phyloP scores from a whole-genome alignment of 345 rosid species.

The Leavenworthia alabamica region DNA sequence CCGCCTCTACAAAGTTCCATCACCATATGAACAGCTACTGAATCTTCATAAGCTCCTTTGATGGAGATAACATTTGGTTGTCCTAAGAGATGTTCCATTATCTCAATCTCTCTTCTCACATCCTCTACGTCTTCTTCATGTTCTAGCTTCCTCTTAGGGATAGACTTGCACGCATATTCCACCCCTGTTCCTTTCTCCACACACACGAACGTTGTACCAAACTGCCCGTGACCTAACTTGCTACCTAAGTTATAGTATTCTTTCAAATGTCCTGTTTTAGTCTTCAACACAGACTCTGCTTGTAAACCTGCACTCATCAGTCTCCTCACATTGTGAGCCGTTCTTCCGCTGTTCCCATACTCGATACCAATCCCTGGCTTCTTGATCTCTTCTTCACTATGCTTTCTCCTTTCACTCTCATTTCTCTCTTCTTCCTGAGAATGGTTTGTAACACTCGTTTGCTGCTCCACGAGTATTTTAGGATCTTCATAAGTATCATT shows the following conservation, averaged over 20 bases:
- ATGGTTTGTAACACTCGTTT: slow-evolving; percentile 4
- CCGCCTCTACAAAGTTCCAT: slow-evolving; percentile 94
- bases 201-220: slow-evolving; percentile 80
- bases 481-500: slow-evolving; percentile 15
- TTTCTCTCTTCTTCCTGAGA: slow-evolving; percentile 22
- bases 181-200: slow-evolving; percentile 62
- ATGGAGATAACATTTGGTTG: slow-evolving; percentile 64
- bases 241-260: slow-evolving; percentile 58
- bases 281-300: slow-evolving; percentile 50
- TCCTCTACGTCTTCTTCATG: slow-evolving; percentile 69
- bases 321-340: slow-evolving; percentile 49
- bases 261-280: slow-evolving; percentile 59
- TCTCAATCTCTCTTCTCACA: slow-evolving; percentile 86
- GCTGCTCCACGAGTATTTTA: not conserved
- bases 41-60: slow-evolving; percentile 81
- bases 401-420: slow-evolving; percentile 19
- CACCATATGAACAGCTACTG: slow-evolving; percentile 79
- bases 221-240: slow-evolving; percentile 86
- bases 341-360: slow-evolving; percentile 23
- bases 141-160: slow-evolving; percentile 68
- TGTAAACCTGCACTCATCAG: slow-evolving; percentile 49
- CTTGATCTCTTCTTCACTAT: slow-evolving; percentile 10
- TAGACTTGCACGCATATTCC: slow-evolving; percentile 86
- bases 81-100: slow-evolving; percentile 78
- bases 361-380: slow-evolving; percentile 7